Conservation (phyloP, 768 basidiomycete species). For the Lepiota brunneoincarnata region DNA sequence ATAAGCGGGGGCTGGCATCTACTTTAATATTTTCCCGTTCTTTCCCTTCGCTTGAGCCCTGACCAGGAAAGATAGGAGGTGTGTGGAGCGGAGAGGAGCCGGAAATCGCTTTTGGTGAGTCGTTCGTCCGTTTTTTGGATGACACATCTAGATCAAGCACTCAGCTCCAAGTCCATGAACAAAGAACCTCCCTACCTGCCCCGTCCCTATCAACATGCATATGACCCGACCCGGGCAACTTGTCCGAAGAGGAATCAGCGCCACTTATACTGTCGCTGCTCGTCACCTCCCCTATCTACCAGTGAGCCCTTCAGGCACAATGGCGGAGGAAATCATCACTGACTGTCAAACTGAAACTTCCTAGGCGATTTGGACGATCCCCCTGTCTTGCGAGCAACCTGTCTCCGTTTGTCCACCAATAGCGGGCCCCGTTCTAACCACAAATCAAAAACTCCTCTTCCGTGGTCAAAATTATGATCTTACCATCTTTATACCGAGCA, state of each 20-base stretch:
- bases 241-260: not conserved
- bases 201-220: not conserved
- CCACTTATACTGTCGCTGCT: not conserved
- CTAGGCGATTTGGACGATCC: not conserved
- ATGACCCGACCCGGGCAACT: not conserved
- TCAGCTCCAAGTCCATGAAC: too few species aligned
- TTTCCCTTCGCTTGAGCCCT: too few species aligned
- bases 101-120: too few species aligned
- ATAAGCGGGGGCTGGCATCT: not conserved
- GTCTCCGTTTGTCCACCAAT: not conserved
- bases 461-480: not conserved
- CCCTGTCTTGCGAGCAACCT: slow-evolving; percentile 3
- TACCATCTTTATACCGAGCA: not conserved
- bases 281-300: not conserved
- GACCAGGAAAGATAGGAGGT: not conserved
- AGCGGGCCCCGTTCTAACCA: not conserved
- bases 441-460: not conserved
- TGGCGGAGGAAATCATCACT: not conserved
- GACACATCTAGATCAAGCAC: too few species aligned
- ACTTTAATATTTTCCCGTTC: not conserved
- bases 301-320: not conserved
- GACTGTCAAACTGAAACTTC: not conserved
- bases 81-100: not conserved
- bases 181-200: too few species aligned
- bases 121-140: too few species aligned